Conservation (phyloP, 164 flowering plant genomes). For the Saururus chinensis region DNA sequence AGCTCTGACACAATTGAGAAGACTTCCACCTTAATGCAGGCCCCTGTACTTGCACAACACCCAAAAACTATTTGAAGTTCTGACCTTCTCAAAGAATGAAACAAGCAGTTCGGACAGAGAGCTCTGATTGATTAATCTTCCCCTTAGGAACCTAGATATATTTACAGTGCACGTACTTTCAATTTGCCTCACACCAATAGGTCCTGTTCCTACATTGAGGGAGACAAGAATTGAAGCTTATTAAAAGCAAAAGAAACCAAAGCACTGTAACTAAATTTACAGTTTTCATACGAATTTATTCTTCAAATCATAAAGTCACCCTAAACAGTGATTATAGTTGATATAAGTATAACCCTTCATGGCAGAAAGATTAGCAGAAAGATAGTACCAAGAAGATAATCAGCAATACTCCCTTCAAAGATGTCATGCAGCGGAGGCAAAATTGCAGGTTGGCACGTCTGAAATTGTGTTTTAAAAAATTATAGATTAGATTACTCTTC, state of each 20-base stretch:
- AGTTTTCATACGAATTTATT: background rate
- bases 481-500: background rate
- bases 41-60: background rate
- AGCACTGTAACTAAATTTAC: background rate
- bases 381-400: constrained; percentile 3
- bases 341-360: background rate
- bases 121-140: constrained; percentile 35
- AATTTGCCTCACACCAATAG: constrained; percentile 30
- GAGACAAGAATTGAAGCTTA: background rate
- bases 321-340: background rate
- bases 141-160: constrained; percentile 38
- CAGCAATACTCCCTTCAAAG: constrained; percentile 53
- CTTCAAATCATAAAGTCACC: background rate
- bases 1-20: background rate
- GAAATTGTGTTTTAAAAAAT: constrained; percentile 3
- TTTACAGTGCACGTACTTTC: constrained; percentile 36
- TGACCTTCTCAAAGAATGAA: constrained; percentile 75
- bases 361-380: background rate
- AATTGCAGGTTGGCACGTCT: constrained; percentile 87
- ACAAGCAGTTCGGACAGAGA: constrained; percentile 62
- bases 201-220: constrained; percentile 47
- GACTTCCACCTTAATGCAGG: background rate
- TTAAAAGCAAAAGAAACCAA: background rate
- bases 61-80: background rate
- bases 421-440: constrained; percentile 81